Evolutionary conservation across 768 basidiomycete genomes (phyloP).

Genomic region (Suillus luteus): DNA sequence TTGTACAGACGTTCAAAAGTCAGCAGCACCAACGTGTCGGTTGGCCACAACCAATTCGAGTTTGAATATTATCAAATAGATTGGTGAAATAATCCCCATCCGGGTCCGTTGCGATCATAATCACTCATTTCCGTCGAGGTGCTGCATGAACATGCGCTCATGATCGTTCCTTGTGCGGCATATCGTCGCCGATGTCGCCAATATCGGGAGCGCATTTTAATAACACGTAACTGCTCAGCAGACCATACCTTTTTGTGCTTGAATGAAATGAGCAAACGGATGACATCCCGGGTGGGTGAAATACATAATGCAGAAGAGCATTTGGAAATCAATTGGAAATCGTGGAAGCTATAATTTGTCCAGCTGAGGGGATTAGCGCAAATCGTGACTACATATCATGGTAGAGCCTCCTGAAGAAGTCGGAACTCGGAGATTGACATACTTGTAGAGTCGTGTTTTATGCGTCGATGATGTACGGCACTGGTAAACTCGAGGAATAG

Average conservation of each 20-base stretch:
- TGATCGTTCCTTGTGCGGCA: neutral
- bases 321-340: neutral
- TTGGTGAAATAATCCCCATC: neutral
- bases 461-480: neutral
- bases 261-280: neutral
- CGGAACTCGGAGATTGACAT: slow-evolving; percentile 1
- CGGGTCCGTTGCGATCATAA: slow-evolving; percentile 1
- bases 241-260: neutral
- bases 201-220: slow-evolving; percentile 1
- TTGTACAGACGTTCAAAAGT: neutral
- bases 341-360: neutral
- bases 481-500: neutral
- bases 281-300: neutral
- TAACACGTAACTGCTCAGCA: slow-evolving; percentile 7
- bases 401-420: neutral
- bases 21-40: neutral
- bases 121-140: slow-evolving; percentile 7
- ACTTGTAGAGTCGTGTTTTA: neutral
- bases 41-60: neutral
- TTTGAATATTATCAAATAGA: neutral
- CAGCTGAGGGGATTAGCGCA: neutral
- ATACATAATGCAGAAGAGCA: neutral
- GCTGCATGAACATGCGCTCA: neutral
- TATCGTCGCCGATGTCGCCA: neutral
- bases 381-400: neutral